Evolutionary conservation across 2,329 filamentous ascomycete species (phyloP), one percentile per base, ranked within the genome.

Genomic region (Xylariaceae sp.): DNA sequence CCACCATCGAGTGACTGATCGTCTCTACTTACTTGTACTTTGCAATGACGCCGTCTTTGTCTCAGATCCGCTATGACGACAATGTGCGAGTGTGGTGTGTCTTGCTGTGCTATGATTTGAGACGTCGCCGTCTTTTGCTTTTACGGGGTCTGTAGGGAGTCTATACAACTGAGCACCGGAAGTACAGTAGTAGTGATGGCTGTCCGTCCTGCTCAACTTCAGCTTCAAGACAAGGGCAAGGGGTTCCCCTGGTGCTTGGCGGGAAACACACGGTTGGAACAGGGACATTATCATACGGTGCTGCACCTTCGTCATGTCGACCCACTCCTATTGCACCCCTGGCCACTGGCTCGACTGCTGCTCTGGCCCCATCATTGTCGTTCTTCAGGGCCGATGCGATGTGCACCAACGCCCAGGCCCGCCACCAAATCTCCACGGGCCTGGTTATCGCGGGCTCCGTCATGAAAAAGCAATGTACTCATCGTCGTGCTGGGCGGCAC

Each of bases 201-300:
- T n/a, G n/a, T n/a, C n/a, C n/a, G n/a, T n/a, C n/a, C n/a, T n/a
- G 48, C 45, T 48, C 40, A 34, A 32, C 37, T 50, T 50, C 50
- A 53, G 50, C 50, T 50, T 44, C 42, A 43, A 41, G 42, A 37
- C 48, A 53, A 42, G 50, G 50, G 29, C 44, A 35, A 29, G 14
- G 7, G 25, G 48, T 50, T 22, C 42, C 44, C 47, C 23, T 42
- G 40, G 33, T 34, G 37, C 35, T 46, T 46, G 51, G 50, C 52
- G 53, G 52, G 52, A 56, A 57, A 52, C 47, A 44, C 52, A 51
- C 50, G 45, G 47, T 52, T 55, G 50, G 49, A 48, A 53, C 47
- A 52, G 49, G 42, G 22, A 47, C 47, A 34, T 32, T n/a, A n/a
- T n/a, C n/a, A n/a, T n/a, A 5, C 12, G 37, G 37, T 42, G 42